phyloP scores from a whole-genome alignment of 768 basidiomycete genomes.

The Boletus insuetus region DNA sequence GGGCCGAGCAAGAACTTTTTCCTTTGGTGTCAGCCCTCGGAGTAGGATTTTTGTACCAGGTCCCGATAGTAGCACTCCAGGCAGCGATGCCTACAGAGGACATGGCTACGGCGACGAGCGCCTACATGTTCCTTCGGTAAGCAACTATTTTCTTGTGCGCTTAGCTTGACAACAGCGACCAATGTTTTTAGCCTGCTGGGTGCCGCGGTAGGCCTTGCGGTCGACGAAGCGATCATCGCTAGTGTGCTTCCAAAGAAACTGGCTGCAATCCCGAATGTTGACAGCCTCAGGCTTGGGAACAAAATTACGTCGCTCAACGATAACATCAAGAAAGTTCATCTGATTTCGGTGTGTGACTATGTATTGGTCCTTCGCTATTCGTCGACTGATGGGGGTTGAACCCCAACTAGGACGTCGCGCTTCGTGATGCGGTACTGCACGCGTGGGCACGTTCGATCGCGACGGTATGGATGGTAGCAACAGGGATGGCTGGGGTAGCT shows the following conservation, averaged over 20 bases:
- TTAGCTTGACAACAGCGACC: neutral
- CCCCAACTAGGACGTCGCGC: neutral
- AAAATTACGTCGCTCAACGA: neutral
- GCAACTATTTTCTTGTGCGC: neutral
- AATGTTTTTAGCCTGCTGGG: neutral
- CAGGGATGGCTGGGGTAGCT: neutral
- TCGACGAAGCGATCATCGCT: neutral
- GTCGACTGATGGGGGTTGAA: neutral
- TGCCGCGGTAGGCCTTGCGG: neutral
- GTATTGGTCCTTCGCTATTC: neutral
- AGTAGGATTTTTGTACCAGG: conserved; percentile 61
- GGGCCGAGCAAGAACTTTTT: conserved; percentile 60
- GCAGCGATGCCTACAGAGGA: conserved; percentile 83
- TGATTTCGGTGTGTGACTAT: neutral
- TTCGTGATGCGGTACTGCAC: neutral
- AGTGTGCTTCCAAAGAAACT: neutral
- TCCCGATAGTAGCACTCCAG: conserved; percentile 73
- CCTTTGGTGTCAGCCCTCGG: conserved; percentile 67
- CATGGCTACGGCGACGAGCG: conserved; percentile 78
- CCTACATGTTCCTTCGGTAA: conserved; percentile 68
- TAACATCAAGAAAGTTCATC: neutral
- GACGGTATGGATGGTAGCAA: neutral
- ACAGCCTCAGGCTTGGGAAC: neutral
- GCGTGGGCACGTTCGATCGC: neutral
- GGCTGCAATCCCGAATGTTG: neutral